A percentile compares a stretch with the other conserved stretches of the same genome.
Evolutionary conservation across 2,329 filamentous ascomycete species (phyloP).

Genomic region (Verticillium dahliae): DNA sequence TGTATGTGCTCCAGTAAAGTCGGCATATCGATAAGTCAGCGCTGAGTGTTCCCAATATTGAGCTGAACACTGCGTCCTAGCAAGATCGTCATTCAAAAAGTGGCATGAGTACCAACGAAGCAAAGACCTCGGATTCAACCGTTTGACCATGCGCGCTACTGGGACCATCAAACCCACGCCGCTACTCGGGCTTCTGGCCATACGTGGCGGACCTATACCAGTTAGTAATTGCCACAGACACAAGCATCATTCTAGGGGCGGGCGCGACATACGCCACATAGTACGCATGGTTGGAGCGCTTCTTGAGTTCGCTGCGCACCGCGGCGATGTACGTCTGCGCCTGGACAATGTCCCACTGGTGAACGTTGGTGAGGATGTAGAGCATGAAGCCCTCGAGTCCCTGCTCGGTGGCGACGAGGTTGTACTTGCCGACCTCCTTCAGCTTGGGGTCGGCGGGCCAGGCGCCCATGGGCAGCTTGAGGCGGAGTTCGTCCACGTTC

Average conservation of each 20-base stretch:
- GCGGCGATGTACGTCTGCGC: background rate
- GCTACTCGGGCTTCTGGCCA: background rate
- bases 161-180: background rate
- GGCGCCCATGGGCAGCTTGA: conserved; percentile 35
- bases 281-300: background rate
- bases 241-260: too few relatives aligned
- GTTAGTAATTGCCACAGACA: background rate
- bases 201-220: background rate
- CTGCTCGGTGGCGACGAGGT: conserved; percentile 19
- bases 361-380: background rate
- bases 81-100: too few relatives aligned
- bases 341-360: background rate
- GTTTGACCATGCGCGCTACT: too few relatives aligned
- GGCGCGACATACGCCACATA: background rate
- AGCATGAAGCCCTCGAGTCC: conserved; percentile 19
- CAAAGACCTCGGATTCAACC: too few relatives aligned
- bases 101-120: too few relatives aligned
- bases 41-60: too few relatives aligned
- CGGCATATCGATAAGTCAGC: too few relatives aligned
- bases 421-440: conserved; percentile 31
- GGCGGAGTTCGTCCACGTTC: conserved; percentile 27
- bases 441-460: conserved; percentile 40
- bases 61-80: too few relatives aligned
- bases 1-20: too few relatives aligned
- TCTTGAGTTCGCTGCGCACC: conserved; percentile 1